Evolutionary conservation across 2,329 filamentous ascomycete species (phyloP).

Genomic region (Setomelanomma holmii): DNA sequence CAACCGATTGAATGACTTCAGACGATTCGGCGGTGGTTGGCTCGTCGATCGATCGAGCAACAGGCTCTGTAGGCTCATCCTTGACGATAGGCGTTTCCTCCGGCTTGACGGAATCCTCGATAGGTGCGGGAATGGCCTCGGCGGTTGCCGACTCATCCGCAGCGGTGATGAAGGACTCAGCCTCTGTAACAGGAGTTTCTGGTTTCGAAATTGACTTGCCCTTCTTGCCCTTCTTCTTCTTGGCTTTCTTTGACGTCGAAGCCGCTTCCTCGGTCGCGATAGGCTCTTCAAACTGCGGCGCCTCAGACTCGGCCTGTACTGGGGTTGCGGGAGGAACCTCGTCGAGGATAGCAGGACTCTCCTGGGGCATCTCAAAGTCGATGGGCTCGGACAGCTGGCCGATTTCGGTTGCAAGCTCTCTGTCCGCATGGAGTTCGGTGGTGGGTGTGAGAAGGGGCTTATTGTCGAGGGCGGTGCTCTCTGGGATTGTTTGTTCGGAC

Average conservation of each 20-base stretch:
- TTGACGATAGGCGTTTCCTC: neutral
- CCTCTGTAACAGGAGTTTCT: slow-evolving; percentile 21
- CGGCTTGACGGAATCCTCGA: neutral
- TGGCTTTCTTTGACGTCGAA: slow-evolving; percentile 31
- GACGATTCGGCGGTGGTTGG: neutral
- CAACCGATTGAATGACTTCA: neutral
- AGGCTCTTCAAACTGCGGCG: neutral
- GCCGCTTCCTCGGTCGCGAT: slow-evolving; percentile 3
- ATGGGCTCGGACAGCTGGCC: slow-evolving; percentile 20
- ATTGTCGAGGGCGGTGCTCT: neutral
- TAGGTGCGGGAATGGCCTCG: neutral
- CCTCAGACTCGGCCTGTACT: neutral
- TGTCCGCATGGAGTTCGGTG: slow-evolving; percentile 59
- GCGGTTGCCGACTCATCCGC: neutral
- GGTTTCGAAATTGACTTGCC: slow-evolving; percentile 23
- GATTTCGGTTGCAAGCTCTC: slow-evolving; percentile 59
- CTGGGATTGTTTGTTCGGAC: neutral
- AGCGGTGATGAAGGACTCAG: slow-evolving; percentile 3
- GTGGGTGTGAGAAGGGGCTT: neutral
- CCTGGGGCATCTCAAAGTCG: slow-evolving; percentile 5
- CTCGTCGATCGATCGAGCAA: neutral
- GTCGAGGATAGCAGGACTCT: neutral
- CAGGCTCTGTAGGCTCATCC: neutral
- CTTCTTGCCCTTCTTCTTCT: slow-evolving; percentile 40
- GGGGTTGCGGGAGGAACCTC: slow-evolving; percentile 3